Conservation (phyloP, 768 basidiomycete species). For the Pulveroboletus frians region DNA sequence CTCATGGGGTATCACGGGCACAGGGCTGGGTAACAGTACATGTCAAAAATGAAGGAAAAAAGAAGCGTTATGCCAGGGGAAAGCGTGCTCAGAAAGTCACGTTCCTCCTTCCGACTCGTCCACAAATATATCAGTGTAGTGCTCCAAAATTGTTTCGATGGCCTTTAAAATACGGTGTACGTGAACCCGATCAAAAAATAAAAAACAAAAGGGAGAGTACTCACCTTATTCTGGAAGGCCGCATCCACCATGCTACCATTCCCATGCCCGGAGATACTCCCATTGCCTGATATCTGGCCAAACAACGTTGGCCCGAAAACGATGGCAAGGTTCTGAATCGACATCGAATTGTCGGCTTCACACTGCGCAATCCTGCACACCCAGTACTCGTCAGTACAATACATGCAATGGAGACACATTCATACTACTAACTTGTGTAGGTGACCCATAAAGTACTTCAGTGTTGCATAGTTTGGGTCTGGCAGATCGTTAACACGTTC, state of each 20-base stretch:
- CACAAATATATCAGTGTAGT: constrained; percentile 95
- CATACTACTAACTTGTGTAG: constrained; percentile 63
- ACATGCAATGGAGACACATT: not conserved
- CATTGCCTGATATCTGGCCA: constrained; percentile 52
- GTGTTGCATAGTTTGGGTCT: constrained; percentile 96
- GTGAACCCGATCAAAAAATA: constrained; percentile 5
- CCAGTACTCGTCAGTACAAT: constrained; percentile 7
- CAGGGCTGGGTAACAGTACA: constrained; percentile 20
- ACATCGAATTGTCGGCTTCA: constrained; percentile 84
- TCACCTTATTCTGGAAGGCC: constrained; percentile 66
- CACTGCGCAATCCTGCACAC: constrained; percentile 64
- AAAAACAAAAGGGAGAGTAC: not conserved
- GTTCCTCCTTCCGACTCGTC: constrained; percentile 62
- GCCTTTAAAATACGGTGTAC: constrained; percentile 45
- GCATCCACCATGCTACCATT: constrained; percentile 64
- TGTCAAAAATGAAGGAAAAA: constrained; percentile 1
- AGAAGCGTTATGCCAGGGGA: constrained; percentile 1
- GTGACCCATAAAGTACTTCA: constrained; percentile 94
- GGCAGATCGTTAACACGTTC: constrained; percentile 97
- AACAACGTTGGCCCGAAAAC: constrained; percentile 98
- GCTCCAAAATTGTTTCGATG: constrained; percentile 90
- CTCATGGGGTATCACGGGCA: constrained; percentile 26
- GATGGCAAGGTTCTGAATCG: constrained; percentile 87
- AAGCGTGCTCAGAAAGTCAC: constrained; percentile 2
- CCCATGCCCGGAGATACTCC: constrained; percentile 41